phyloP scores from a whole-genome alignment of 2,329 filamentous ascomycete species.

The Cladosporium colombiae region DNA sequence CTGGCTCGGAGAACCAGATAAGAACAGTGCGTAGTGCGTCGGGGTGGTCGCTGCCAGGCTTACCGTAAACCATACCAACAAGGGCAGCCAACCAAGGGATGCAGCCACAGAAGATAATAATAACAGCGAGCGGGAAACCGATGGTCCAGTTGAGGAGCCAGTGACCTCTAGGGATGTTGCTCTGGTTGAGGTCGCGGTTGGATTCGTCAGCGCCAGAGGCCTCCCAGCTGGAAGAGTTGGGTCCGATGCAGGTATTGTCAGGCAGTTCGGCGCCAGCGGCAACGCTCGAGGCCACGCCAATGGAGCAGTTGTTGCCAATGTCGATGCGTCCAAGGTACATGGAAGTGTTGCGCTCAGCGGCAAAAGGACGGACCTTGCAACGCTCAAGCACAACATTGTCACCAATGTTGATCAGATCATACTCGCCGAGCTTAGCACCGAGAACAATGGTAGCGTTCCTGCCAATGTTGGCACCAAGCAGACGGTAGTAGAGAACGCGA shows the following conservation, averaged over 20 bases:
- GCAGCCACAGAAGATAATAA: constrained; percentile 47
- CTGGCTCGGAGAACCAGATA: constrained; percentile 52
- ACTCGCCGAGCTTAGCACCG: constrained; percentile 53
- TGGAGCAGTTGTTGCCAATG: constrained; percentile 50
- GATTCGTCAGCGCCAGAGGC: constrained; percentile 48
- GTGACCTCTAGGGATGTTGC: constrained; percentile 46
- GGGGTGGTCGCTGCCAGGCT: constrained; percentile 35
- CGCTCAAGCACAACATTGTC: constrained; percentile 52
- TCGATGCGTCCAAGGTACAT: constrained; percentile 58
- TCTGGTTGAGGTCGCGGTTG: constrained; percentile 48
- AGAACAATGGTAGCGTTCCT: constrained; percentile 50
- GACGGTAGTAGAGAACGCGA: constrained; percentile 50
- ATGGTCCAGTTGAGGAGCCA: constrained; percentile 47
- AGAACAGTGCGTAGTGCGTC: constrained; percentile 47
- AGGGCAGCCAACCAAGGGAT: constrained; percentile 46
- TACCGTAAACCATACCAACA: constrained; percentile 48
- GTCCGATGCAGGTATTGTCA: constrained; percentile 54
- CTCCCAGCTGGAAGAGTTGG: constrained; percentile 61
- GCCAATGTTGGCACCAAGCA: constrained; percentile 57
- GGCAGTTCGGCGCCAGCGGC: constrained; percentile 54
- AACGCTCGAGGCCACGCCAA: constrained; percentile 53
- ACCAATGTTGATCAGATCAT: constrained; percentile 57
- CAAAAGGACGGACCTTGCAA: constrained; percentile 56
- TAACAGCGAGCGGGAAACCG: constrained; percentile 46
- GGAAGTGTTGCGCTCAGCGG: constrained; percentile 57